Evolutionary conservation across 1,139 yeast genomes (phyloP).

Genomic region (Suhomyces panamericanus): DNA sequence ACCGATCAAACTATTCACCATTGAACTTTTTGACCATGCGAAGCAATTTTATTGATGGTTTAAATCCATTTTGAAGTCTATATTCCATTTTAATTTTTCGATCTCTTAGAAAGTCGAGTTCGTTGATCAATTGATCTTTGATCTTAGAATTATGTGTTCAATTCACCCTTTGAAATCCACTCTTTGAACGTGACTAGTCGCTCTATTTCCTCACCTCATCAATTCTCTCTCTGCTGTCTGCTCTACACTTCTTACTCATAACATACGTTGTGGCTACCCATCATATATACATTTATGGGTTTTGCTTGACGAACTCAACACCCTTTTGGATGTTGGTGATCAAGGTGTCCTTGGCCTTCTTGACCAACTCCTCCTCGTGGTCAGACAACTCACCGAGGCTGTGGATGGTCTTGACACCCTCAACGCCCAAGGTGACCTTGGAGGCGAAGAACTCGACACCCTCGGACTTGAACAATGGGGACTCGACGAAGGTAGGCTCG

Average conservation of each 20-base stretch:
- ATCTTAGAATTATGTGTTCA: too few species aligned
- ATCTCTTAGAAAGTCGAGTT: too few species aligned
- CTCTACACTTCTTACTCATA: neutral
- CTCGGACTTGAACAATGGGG: conserved; percentile 37
- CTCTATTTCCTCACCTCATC: too few species aligned
- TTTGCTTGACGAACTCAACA: conserved; percentile 53
- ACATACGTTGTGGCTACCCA: neutral
- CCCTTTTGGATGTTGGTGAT: conserved; percentile 60
- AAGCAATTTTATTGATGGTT: too few species aligned
- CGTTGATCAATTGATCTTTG: too few species aligned
- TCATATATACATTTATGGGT: conserved; percentile 36
- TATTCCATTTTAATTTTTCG: too few species aligned
- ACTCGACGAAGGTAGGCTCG: conserved; percentile 55
- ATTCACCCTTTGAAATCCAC: too few species aligned
- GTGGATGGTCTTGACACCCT: conserved; percentile 60
- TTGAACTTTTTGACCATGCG: too few species aligned
- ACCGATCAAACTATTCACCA: too few species aligned
- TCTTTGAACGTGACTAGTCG: too few species aligned
- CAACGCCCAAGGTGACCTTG: conserved; percentile 58
- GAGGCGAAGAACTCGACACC: conserved; percentile 63
- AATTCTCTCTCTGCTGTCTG: neutral
- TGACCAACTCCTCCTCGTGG: conserved; percentile 60
- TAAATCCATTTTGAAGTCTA: too few species aligned
- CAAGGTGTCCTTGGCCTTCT: conserved; percentile 56
- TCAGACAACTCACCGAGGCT: conserved; percentile 51